Base-by-base conservation (phyloP, 192 early-diverging fungal genomes). In the Rhizoclosmatium sp. region DNA sequence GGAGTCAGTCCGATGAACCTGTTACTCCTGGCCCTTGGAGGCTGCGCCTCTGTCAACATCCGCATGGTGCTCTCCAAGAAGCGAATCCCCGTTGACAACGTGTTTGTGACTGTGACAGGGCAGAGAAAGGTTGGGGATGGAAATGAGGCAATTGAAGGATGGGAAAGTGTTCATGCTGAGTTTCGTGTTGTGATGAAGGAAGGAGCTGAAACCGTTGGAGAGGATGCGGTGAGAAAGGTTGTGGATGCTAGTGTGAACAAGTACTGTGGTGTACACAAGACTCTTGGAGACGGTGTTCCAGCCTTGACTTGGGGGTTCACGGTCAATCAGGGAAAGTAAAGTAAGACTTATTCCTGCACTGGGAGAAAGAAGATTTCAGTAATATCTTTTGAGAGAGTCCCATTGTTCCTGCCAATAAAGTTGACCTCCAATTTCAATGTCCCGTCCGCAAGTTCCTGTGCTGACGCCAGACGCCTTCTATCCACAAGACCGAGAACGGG, bases 211-310 rank as follows among this genome's bases (percentile, higher is more conserved):
- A 21, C 47, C 40, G 72, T 48, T 2, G 16, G n/a, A 4, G 72
- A 75, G 42, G 42, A 62, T 10, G 61, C 21, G 7, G 72, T 62
- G 9, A n/a, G 21, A 16, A n/a, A 42, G 5, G 51, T 71, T 5
- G 51, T 71, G 69, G 69, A 56, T 23, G 59, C 19, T 4, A 44
- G 59, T 46, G 59, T 75, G 5, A 44, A 75, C 1, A 45, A 64
- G 60, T 75, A 75, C 10, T 75, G 72, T 46, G 59, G 59, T 4
- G 72, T 75, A 2, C 56, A 62, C 45, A 62, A 75, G 72, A 75
- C 72, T n/a, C 21, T 71, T 1, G 49, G 7, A 2, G 39, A 14
- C 7, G 70, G 54, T 39, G 44, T 71, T 4, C 9, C 23, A 10
- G 10, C 31, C 10, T 10, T 68, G 66, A 68, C 40, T 19, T 68